phyloP scores from a whole-genome alignment of 2,329 filamentous ascomycete species.

The Fusarium azukiicola region DNA sequence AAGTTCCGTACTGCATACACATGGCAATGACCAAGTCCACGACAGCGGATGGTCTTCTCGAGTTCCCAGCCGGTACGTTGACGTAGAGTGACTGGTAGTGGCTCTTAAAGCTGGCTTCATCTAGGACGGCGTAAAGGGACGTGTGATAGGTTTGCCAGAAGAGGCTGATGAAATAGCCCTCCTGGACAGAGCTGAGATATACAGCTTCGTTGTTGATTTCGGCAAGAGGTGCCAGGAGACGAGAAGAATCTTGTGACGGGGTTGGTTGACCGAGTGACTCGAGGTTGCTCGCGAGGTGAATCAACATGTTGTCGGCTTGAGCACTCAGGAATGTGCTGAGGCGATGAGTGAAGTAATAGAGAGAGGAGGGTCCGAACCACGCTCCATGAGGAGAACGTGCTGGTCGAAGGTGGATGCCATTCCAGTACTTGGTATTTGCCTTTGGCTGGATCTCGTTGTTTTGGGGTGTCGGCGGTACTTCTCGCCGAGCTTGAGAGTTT shows the following conservation, averaged over 20 bases:
- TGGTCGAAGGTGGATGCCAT: neutral
- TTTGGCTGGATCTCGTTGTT: neutral
- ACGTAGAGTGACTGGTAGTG: constrained; percentile 5
- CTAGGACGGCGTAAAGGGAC: neutral
- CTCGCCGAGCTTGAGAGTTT: neutral
- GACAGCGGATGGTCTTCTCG: neutral
- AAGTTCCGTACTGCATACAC: constrained; percentile 16
- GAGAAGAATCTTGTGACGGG: neutral
- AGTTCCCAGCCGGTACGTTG: neutral
- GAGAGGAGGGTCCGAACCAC: neutral
- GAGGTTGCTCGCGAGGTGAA: neutral
- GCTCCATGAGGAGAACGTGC: neutral
- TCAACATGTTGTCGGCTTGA: neutral
- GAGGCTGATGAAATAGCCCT: neutral
- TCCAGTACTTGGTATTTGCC: neutral
- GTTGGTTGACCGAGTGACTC: neutral
- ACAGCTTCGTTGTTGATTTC: neutral
- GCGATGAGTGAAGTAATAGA: constrained; percentile 5
- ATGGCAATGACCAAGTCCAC: constrained; percentile 6
- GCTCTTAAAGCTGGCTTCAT: constrained; percentile 2
- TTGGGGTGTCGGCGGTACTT: neutral
- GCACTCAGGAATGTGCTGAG: neutral
- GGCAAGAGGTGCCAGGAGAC: neutral
- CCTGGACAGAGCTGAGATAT: neutral
- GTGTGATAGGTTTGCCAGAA: constrained; percentile 16